Conservation (phyloP, 345 rosid species). For the Populus nigra region DNA sequence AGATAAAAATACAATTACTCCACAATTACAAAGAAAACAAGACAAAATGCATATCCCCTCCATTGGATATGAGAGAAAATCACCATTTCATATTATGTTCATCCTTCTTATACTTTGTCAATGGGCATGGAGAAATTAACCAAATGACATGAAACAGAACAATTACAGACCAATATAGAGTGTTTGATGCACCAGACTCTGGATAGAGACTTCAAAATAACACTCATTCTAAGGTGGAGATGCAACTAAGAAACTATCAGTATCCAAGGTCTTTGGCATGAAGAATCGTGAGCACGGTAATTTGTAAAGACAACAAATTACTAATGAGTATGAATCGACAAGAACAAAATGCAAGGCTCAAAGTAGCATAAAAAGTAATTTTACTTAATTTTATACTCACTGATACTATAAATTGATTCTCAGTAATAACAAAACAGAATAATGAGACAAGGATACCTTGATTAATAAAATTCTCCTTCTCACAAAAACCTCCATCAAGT, state of each 20-base stretch:
- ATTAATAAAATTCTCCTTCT: constrained; percentile 31
- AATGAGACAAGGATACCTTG: constrained; percentile 33
- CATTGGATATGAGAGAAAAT: background rate
- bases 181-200: background rate
- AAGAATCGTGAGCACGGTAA: background rate
- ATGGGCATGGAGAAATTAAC: background rate
- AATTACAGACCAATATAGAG: background rate
- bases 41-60: background rate
- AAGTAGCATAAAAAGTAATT: background rate
- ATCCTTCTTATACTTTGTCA: background rate
- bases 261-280: background rate
- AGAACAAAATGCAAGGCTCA: background rate
- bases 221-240: background rate
- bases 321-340: background rate
- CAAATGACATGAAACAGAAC: background rate
- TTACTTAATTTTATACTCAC: background rate
- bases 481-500: constrained; percentile 23
- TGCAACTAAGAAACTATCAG: background rate
- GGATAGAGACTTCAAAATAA: background rate
- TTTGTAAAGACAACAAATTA: background rate
- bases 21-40: background rate
- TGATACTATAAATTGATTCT: background rate
- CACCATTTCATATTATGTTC: background rate
- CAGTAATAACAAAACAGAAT: background rate
- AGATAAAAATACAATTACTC: background rate